These are phyloP conservation scores for Mortierella hygrophila DNA, from an alignment of 192 early-diverging fungal species.

Conservation along the genomic window DNA sequence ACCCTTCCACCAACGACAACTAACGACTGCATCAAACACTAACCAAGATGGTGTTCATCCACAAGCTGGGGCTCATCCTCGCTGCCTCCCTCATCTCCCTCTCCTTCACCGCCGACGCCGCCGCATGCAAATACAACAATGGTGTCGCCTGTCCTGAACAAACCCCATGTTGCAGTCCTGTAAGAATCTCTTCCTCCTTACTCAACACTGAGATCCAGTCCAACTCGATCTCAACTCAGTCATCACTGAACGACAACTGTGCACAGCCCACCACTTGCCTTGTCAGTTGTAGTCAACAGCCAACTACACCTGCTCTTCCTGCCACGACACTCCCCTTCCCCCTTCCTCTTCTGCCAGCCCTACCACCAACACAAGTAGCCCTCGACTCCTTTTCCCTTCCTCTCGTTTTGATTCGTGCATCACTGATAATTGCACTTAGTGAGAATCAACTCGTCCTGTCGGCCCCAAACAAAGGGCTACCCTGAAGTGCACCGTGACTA, in stretches of 20 bases:
- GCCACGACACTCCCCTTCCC: neutral
- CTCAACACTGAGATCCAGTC: neutral
- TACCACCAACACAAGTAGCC: neutral
- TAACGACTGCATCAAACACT: neutral
- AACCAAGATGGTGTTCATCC: conserved; percentile 28
- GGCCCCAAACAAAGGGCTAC: neutral
- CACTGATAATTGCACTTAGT: neutral
- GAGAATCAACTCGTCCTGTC: neutral
- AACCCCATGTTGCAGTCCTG: conserved; percentile 45
- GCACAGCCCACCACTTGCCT: no score
- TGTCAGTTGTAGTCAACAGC: neutral
- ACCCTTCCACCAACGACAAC: neutral
- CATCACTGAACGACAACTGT: no score
- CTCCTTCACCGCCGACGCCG: conserved; percentile 23
- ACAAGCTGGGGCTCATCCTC: conserved; percentile 26
- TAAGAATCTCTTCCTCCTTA: conserved; percentile 17
- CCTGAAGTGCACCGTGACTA: neutral
- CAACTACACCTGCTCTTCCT: neutral
- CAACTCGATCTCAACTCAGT: neutral
- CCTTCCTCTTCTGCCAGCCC: no score
- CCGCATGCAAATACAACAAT: conserved; percentile 45
- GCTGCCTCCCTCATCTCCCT: conserved; percentile 26
- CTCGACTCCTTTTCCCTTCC: neutral
- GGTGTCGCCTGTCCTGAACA: conserved; percentile 42
- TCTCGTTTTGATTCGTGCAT: neutral